phyloP scores from a whole-genome alignment of 495 filamentous ascomycete species.

The Penicillium chermesinum region DNA sequence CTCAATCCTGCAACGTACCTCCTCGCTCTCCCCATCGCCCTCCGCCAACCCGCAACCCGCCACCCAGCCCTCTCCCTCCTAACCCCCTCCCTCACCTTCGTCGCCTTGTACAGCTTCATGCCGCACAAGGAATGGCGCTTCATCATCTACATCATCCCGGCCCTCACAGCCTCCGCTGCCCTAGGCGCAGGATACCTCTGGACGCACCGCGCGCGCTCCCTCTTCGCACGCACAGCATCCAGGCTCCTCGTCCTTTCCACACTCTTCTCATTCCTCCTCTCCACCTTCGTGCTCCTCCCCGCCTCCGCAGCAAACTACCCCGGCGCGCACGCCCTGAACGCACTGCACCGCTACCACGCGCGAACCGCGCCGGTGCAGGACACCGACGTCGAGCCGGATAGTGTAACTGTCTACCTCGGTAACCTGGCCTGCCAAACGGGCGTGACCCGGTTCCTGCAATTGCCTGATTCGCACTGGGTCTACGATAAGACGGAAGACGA shows the following conservation, averaged over 20 bases:
- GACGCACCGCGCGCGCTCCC: slow-evolving; percentile 56
- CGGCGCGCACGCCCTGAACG: slow-evolving; percentile 68
- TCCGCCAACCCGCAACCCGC: slow-evolving; percentile 49
- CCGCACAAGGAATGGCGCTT: slow-evolving; percentile 98
- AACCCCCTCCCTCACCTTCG: slow-evolving; percentile 63
- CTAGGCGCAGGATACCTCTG: slow-evolving; percentile 71
- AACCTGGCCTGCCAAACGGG: slow-evolving; percentile 92
- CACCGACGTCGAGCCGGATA: too few species aligned
- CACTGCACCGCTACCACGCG: slow-evolving; percentile 35
- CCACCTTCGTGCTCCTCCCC: slow-evolving; percentile 57
- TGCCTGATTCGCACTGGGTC: slow-evolving; percentile 29
- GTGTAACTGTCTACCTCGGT: slow-evolving; percentile 64
- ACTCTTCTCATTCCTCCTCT: slow-evolving; percentile 51
- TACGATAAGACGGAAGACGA: slow-evolving; percentile 55
- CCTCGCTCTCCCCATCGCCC: slow-evolving; percentile 60
- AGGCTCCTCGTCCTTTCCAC: slow-evolving; percentile 58
- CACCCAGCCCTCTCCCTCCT: slow-evolving; percentile 48
- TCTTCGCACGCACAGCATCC: slow-evolving; percentile 35
- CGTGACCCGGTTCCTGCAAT: slow-evolving; percentile 77
- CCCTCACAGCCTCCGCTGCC: slow-evolving; percentile 72
- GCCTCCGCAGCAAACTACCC: slow-evolving; percentile 81
- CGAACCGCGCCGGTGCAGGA: slow-evolving; percentile 10
- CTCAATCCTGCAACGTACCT: slow-evolving; percentile 65
- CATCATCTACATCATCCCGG: slow-evolving; percentile 81
- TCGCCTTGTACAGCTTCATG: slow-evolving; percentile 72